These are phyloP conservation scores for Sarocladiaceae sp. DNA, from an alignment of 2,329 filamentous ascomycete species.

Conservation along the genomic window DNA sequence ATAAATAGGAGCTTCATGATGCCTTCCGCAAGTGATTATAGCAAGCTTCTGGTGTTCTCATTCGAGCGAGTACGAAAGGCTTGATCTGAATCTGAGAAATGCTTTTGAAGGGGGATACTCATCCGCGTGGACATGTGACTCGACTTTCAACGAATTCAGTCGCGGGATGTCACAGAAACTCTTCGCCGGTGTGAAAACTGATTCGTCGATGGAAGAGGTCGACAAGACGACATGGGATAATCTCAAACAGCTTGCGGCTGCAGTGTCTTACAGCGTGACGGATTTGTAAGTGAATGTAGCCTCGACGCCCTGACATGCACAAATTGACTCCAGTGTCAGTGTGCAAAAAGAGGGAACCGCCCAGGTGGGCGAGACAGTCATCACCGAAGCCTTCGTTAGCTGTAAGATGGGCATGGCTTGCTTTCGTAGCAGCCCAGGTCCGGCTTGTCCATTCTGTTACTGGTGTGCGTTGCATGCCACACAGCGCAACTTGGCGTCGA, in stretches of 20 bases:
- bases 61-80: neutral
- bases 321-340: neutral
- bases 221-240: slow-evolving; percentile 10
- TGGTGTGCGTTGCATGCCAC: slow-evolving; percentile 10
- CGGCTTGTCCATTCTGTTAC: slow-evolving; percentile 11
- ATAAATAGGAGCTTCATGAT: neutral
- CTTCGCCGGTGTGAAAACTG: slow-evolving; percentile 1
- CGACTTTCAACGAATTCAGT: slow-evolving; percentile 4
- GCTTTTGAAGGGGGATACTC: slow-evolving; percentile 3
- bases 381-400: slow-evolving; percentile 11
- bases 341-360: neutral
- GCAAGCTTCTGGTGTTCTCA: slow-evolving; percentile 1
- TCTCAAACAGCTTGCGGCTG: neutral
- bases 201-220: neutral
- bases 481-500: slow-evolving; percentile 11
- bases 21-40: neutral
- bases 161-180: neutral
- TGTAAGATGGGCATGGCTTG: slow-evolving; percentile 15
- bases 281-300: slow-evolving; percentile 8
- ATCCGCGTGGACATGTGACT: neutral
- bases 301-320: too few relatives aligned
- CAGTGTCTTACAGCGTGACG: slow-evolving; percentile 9
- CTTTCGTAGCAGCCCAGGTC: slow-evolving; percentile 12
- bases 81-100: neutral
- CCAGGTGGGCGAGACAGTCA: slow-evolving; percentile 3